phyloP scores from a whole-genome alignment of 2,329 filamentous ascomycete genomes.

The Curvularia verruculosa region DNA sequence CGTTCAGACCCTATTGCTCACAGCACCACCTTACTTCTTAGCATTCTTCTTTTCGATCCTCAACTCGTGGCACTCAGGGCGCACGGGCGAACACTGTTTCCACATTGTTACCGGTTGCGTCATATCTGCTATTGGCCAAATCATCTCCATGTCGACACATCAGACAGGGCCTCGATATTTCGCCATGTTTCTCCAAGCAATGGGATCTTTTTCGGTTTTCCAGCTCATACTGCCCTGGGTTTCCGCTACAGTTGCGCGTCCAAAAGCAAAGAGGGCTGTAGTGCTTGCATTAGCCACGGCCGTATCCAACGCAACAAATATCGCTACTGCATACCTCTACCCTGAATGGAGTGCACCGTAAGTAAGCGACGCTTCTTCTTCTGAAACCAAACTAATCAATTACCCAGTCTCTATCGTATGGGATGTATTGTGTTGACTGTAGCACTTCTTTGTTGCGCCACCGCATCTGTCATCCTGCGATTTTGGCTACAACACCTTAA shows the following conservation, averaged over 20 bases:
- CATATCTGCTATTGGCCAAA: conserved; percentile 24
- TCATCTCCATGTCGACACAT: conserved; percentile 56
- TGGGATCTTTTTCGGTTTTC: conserved; percentile 33
- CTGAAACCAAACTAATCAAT: neutral
- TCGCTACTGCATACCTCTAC: conserved; percentile 41
- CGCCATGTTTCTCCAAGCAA: conserved; percentile 61
- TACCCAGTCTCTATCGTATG: conserved; percentile 25
- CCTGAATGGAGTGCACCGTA: conserved; percentile 27
- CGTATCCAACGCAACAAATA: conserved; percentile 45
- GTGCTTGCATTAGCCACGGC: conserved; percentile 42
- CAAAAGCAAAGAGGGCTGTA: conserved; percentile 43
- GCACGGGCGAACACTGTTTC: conserved; percentile 61
- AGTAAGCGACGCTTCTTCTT: neutral
- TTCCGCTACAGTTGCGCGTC: conserved; percentile 41
- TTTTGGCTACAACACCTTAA: conserved; percentile 28
- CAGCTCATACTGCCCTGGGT: conserved; percentile 45
- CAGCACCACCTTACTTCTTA: conserved; percentile 63
- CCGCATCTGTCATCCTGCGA: conserved; percentile 19
- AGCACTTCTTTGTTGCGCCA: conserved; percentile 22
- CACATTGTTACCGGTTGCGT: conserved; percentile 38
- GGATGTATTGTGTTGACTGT: conserved; percentile 30
- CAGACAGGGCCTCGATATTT: conserved; percentile 63
- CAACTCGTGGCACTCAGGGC: conserved; percentile 62
- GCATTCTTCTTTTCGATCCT: conserved; percentile 63
- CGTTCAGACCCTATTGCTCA: conserved; percentile 62